phyloP scores from a whole-genome alignment of 2,329 filamentous ascomycete species.

The Leptographium flavum region DNA sequence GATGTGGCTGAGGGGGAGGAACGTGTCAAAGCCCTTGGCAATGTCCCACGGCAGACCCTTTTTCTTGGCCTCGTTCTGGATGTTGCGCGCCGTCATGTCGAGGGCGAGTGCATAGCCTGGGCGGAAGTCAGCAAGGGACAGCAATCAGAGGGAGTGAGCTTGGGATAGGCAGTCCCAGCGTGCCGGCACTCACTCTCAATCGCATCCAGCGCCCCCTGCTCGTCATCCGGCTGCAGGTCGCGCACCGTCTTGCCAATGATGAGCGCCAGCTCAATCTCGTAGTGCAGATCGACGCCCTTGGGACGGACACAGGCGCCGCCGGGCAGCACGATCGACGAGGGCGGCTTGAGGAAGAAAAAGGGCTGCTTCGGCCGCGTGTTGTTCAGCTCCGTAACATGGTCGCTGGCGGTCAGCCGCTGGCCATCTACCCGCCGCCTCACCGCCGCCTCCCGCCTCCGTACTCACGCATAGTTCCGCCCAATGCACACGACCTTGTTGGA shows the following conservation, averaged over 20 bases:
- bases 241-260: conserved; percentile 71
- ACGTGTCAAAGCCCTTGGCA: conserved; percentile 95
- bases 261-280: conserved; percentile 86
- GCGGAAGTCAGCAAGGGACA: not conserved
- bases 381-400: conserved; percentile 87
- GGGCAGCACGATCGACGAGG: conserved; percentile 71
- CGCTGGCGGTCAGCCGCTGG: conserved; percentile 35
- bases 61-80: conserved; percentile 92
- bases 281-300: conserved; percentile 73
- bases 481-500: conserved; percentile 67
- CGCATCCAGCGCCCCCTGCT: conserved; percentile 61
- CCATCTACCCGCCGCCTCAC: no score
- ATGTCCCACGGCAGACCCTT: conserved; percentile 95
- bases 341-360: conserved; percentile 97
- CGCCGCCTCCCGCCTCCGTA: not conserved
- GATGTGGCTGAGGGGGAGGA: conserved; percentile 70
- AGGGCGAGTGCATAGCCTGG: conserved; percentile 78
- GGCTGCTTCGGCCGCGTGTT: conserved; percentile 81
- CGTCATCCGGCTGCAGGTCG: conserved; percentile 62
- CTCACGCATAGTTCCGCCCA: conserved; percentile 86
- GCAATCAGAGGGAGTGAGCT: no score
- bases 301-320: conserved; percentile 72
- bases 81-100: conserved; percentile 93
- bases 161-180: no score
- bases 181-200: conserved; percentile 65